Evolutionary conservation across 164 flowering plant species (phyloP), one percentile per base, ranked within the genome.

Genomic region (Kalanchoe fedtschenkoi): DNA sequence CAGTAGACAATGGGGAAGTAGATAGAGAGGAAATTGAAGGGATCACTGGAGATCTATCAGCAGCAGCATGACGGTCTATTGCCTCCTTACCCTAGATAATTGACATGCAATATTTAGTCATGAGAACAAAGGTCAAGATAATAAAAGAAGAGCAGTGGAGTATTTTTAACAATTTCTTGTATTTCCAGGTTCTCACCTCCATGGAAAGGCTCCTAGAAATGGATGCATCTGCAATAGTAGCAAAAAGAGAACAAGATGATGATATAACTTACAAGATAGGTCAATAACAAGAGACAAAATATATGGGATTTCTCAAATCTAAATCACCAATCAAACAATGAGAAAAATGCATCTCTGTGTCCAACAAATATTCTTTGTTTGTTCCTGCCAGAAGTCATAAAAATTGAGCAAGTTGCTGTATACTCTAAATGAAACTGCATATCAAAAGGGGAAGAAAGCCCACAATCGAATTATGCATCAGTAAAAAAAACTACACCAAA

Each of bases 21-120:
- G 83, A 78, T 26, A 89, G 71, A 65, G 81, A 82, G 67, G 84
- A 79, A 62, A 76, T 29, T 41, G 85, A 73, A 42, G 75, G 73
- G 15, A 83, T 78, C 4, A 78, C 84, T 3, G 72, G n/a, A 61
- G 87, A 80, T 30, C 78, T 69, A 56, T 66, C 66, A 29, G 81
- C 74, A 44, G 68, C 69, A 41, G 70, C 68, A n/a, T 83, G 71
- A 39, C 75, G 70, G 51, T 73, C 86, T 37, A 67, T 58, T 35
- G 65, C 64, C 39, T 72, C 83, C 71, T 80, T 83, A 19, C 72
- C 83, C 96, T 87, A 66, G 26, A 73, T 60, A 26, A 39, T 22
- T 13, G 47, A 32, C 35, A 69, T 19, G 26, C 10, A 6, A 26
- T 5, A 7, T 32, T 59, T 34, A 64, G 22, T 38, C 24, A 59